Base-by-base conservation (phyloP, 2,329 filamentous ascomycete genomes). In the Venturia pyrina region DNA sequence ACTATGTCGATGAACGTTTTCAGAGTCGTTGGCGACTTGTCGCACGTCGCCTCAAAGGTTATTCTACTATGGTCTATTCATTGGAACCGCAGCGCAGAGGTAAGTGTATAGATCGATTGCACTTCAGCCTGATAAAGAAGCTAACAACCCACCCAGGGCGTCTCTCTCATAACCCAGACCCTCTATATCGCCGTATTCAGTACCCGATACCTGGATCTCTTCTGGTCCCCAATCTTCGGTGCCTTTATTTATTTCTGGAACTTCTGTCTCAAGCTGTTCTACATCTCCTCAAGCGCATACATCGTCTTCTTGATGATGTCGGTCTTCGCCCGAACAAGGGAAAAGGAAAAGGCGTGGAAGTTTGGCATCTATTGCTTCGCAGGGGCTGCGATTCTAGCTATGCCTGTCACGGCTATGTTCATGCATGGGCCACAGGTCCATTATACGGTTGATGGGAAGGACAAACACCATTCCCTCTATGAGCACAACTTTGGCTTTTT, bases 321-420 rank as follows among this genome's bases (percentile, higher is more conserved):
- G 78, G 80, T 92, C 28, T 96, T 87, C 75, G 89, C 93, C 13
- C 85, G 93, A 43, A 96, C 93, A n/a, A 82, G 93, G 53, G 93
- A 98, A 78, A 83, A 87, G 64, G 93, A 98, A 79, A 86, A 91
- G 71, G 90, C 92, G n/a, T 97, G 93, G 93, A 96, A 93, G 78
- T 81, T 97, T 69, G 91, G 90, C 53, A 86, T 86, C 34, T 85
- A 85, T 69, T 88, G 88, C 64, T 77, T 93, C 2, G 81, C 78
- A 15, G 88, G 84, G 4, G 87, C 88, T 24, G 72, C 91, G 40
- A 71, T 89, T 15, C 73, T 89, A 40, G 88, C 91, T 11, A 0
- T 83, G 96, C 69, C 83, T 86, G 70, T 89, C 88, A 79, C 75
- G 89, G 69, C 57, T 15, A 85, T 92, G 65, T 88, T 93, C 71